phyloP scores from a whole-genome alignment of 768 basidiomycete genomes.

The Dictyophora rubrovolvata region DNA sequence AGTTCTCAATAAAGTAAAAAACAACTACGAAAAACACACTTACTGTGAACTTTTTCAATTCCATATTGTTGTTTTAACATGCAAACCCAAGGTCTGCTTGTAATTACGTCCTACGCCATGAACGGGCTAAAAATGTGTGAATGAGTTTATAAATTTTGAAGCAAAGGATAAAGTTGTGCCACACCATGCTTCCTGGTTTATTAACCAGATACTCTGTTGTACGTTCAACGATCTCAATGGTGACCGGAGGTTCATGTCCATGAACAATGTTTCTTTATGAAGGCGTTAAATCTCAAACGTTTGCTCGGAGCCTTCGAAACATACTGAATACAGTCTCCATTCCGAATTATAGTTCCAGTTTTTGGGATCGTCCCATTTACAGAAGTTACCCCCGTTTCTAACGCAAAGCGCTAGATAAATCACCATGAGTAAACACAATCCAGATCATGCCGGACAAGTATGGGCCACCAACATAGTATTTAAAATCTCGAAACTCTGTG shows the following conservation, averaged over 20 bases:
- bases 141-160: background rate
- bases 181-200: constrained; percentile 92
- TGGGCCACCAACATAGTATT: constrained; percentile 77
- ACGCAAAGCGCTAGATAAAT: constrained; percentile 42
- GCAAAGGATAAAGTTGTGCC: constrained; percentile 20
- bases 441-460: background rate
- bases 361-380: constrained; percentile 81
- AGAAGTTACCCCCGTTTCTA: constrained; percentile 92
- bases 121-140: constrained; percentile 52
- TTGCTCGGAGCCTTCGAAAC: constrained; percentile 21
- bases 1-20: background rate
- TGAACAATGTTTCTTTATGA: constrained; percentile 74
- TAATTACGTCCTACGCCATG: constrained; percentile 89
- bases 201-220: constrained; percentile 82
- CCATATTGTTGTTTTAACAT: constrained; percentile 80
- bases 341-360: constrained; percentile 66
- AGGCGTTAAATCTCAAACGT: background rate
- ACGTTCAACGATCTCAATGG: constrained; percentile 65
- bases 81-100: constrained; percentile 77
- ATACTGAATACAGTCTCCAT: constrained; percentile 87
- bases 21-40: background rate
- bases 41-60: constrained; percentile 55
- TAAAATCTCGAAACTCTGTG: constrained; percentile 90
- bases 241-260: constrained; percentile 94
- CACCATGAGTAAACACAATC: background rate